phyloP scores from a whole-genome alignment of 202 grass and related monocot species.

The Panicum hallii region DNA sequence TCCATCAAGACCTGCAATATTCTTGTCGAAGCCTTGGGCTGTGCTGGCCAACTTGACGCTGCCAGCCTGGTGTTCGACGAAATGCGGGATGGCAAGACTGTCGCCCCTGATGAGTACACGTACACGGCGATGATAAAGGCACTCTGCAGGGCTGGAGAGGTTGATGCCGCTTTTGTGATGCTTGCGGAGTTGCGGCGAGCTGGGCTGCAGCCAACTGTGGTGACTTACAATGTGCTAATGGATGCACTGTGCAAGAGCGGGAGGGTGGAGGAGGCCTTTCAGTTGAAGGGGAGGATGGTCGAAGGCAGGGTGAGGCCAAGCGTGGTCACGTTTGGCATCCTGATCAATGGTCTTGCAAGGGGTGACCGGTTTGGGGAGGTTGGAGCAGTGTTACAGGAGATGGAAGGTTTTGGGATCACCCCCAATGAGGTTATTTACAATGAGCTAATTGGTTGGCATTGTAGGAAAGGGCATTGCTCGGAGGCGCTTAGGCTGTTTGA shows the following conservation, averaged over 20 bases:
- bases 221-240: conserved; percentile 82
- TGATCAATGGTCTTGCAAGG: conserved; percentile 85
- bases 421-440: conserved; percentile 89
- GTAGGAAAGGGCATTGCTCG: conserved; percentile 56
- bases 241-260: conserved; percentile 74
- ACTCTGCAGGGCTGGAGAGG: conserved; percentile 57
- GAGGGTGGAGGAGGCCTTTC: conserved; percentile 73
- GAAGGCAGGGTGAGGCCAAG: conserved; percentile 54
- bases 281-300: conserved; percentile 69
- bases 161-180: conserved; percentile 57
- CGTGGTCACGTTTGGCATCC: conserved; percentile 75
- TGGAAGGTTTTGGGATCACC: conserved; percentile 63
- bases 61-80: conserved; percentile 60
- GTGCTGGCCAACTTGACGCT: conserved; percentile 39
- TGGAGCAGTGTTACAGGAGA: conserved; percentile 57
- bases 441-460: conserved; percentile 76
- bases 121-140: conserved; percentile 69
- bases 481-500: conserved; percentile 60
- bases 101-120: conserved; percentile 57
- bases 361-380: conserved; percentile 57
- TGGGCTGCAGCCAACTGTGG: conserved; percentile 50
- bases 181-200: conserved; percentile 59
- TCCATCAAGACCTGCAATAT: conserved; percentile 66
- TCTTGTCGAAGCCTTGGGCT: conserved; percentile 45
- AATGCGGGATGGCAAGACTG: conserved; percentile 55